Base-by-base conservation (phyloP, 179 eudicot genomes). In the Pouteria campechiana region DNA sequence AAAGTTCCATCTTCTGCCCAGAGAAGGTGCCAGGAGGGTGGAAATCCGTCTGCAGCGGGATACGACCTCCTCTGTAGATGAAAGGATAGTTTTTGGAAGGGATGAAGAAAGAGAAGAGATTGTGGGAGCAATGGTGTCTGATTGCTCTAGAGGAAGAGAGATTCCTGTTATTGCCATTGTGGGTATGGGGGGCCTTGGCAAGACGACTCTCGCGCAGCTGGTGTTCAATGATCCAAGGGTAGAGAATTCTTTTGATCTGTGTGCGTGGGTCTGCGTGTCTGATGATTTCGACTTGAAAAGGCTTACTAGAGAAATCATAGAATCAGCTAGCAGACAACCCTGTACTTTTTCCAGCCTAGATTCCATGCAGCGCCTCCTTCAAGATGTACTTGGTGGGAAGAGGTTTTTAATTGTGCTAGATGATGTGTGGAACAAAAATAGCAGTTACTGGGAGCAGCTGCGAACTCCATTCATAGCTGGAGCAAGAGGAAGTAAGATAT, bases 151-250 rank as follows among this genome's bases (percentile, higher is more conserved):
- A 14, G 21, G 21, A 3, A 28, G 48, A 17, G 21, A 37, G 2
- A 4, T 44, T 7, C 5, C 19, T 36, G 54, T 62, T 12, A 36
- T 63, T 38, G 54, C 74, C 3, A 52, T 68, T 15, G 48, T 63
- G 13, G 74, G 74, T 6, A 52, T 68, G 69, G 69, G 61, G 7
- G 65, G 74, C 2, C 25, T 62, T 43, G 74, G 74, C 16, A 63
- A 62, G 43, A 68, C 74, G 0, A 68, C 74, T 6, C 69, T 62
- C 13, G 74, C 74, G 27, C 60, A 68, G 33, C 42, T 50, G 5
- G 68, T 68, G 14, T 68, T 57, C 37, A 58, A 63, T 37, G 61
- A 68, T 25, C 25, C 38, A 9, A 34, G 6, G n/a, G 52, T 68
- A 14, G 44, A 63, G 16, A 15, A 42, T 3, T 17, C 39, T 22